These are phyloP conservation scores for Paecilomyces sp. DNA, from an alignment of 2,329 filamentous ascomycete species.

Conservation along the genomic window DNA sequence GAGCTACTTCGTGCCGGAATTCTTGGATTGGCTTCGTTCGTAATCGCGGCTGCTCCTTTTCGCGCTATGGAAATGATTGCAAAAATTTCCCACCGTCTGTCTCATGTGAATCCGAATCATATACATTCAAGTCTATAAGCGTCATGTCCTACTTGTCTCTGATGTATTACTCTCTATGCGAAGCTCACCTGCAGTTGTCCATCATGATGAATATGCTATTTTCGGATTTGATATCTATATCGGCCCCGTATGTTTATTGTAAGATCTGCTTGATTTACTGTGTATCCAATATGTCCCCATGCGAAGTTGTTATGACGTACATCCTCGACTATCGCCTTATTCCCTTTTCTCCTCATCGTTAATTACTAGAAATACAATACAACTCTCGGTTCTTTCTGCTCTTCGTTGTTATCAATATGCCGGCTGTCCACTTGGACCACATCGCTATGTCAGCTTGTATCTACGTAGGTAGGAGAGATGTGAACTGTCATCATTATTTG, in stretches of 20 bases:
- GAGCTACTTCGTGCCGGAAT: constrained; percentile 86
- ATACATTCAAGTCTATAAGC: background rate
- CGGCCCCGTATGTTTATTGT: background rate
- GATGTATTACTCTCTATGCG: background rate
- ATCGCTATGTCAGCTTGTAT: too few relatives aligned
- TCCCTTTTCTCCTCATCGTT: background rate
- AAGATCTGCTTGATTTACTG: background rate
- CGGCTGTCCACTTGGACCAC: too few relatives aligned
- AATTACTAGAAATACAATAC: too few relatives aligned
- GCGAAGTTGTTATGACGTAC: background rate
- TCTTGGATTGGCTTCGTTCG: constrained; percentile 52
- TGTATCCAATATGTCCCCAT: background rate
- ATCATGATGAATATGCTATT: background rate
- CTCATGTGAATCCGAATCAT: background rate
- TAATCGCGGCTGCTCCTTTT: constrained; percentile 4
- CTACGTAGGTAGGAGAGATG: too few relatives aligned
- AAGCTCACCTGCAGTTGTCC: background rate
- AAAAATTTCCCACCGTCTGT: background rate
- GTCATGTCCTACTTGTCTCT: background rate
- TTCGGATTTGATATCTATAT: background rate
- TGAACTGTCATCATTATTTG: too few relatives aligned
- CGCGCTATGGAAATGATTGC: background rate
- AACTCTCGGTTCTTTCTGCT: too few relatives aligned
- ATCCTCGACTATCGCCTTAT: background rate
- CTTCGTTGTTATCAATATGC: too few relatives aligned